Conservation (phyloP, 1,139 yeast genomes). For the Candida mesenterica region DNA sequence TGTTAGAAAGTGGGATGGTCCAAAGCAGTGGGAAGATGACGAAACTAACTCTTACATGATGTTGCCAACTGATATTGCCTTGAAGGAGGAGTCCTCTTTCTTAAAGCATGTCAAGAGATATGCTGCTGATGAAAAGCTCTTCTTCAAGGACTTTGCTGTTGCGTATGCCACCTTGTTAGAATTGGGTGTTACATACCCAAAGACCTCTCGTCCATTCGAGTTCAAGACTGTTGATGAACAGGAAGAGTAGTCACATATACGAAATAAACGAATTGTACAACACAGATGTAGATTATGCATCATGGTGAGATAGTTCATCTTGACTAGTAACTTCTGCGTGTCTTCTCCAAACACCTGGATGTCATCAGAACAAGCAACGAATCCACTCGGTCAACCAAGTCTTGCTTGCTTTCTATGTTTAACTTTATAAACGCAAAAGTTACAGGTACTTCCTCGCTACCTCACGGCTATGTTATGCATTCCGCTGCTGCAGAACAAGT, state of each 20-base stretch:
- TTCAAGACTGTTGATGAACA: conserved; percentile 78
- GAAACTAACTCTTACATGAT: conserved; percentile 79
- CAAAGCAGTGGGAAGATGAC: conserved; percentile 73
- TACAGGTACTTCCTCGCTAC: no score
- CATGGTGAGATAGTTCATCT: no score
- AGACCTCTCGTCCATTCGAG: conserved; percentile 40
- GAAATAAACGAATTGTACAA: no score
- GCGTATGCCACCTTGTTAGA: conserved; percentile 74
- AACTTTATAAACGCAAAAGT: no score
- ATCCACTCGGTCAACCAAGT: no score
- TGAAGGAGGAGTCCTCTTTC: conserved; percentile 65
- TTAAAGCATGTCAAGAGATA: conserved; percentile 64
- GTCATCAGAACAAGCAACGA: no score
- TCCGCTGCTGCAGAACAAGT: no score
- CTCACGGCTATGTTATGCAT: no score
- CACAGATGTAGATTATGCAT: conserved; percentile 53
- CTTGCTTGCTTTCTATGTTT: no score
- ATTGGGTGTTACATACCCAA: conserved; percentile 66
- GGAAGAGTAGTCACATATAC: conserved; percentile 13
- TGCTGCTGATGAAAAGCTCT: conserved; percentile 67
- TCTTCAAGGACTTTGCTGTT: conserved; percentile 68
- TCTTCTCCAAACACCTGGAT: no score
- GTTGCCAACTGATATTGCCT: conserved; percentile 82
- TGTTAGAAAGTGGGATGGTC: conserved; percentile 70
- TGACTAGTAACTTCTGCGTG: no score